A percentile compares a stretch with the other conserved stretches of the same genome.
phyloP scores from a whole-genome alignment of 2,329 filamentous ascomycete genomes.

The Clonostachys rosea region DNA sequence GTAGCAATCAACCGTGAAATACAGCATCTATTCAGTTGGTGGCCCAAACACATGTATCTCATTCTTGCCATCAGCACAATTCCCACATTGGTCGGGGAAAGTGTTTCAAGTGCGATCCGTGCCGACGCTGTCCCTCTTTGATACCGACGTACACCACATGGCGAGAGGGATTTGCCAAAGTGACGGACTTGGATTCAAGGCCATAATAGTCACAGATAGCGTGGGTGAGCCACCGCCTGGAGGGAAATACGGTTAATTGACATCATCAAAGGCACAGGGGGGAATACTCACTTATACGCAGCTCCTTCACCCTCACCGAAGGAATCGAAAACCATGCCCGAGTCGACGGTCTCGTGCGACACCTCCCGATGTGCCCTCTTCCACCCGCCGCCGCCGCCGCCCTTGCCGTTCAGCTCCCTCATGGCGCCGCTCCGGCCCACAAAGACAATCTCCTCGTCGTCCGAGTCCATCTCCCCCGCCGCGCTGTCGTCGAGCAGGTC shows the following conservation, averaged over 20 bases:
- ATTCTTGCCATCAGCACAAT: constrained; percentile 36
- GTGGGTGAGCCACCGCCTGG: constrained; percentile 86
- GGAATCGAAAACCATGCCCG: constrained; percentile 75
- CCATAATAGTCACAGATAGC: constrained; percentile 91
- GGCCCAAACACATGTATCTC: background rate
- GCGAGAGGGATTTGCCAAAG: constrained; percentile 63
- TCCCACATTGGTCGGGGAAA: constrained; percentile 63
- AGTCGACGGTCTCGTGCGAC: constrained; percentile 54
- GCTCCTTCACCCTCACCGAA: constrained; percentile 70
- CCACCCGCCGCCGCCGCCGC: constrained; percentile 22
- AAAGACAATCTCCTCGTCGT: constrained; percentile 88
- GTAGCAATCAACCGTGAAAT: too few relatives aligned
- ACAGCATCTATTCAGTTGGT: too few relatives aligned
- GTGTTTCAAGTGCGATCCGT: constrained; percentile 18
- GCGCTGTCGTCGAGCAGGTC: background rate
- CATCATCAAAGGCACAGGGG: background rate
- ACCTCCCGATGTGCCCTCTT: constrained; percentile 46
- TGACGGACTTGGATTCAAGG: constrained; percentile 76
- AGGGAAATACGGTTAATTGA: background rate
- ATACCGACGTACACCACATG: constrained; percentile 82
- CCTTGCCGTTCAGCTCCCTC: constrained; percentile 7
- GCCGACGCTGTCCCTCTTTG: constrained; percentile 35
- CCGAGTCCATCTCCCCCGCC: constrained; percentile 7
- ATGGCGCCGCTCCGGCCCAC: constrained; percentile 51
- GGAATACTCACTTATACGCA: constrained; percentile 68